Percentiles rank a stretch among this genome's conserved stretches.
Conservation (phyloP, 352 stramenopile genomes). For the Albugo laibachii region DNA sequence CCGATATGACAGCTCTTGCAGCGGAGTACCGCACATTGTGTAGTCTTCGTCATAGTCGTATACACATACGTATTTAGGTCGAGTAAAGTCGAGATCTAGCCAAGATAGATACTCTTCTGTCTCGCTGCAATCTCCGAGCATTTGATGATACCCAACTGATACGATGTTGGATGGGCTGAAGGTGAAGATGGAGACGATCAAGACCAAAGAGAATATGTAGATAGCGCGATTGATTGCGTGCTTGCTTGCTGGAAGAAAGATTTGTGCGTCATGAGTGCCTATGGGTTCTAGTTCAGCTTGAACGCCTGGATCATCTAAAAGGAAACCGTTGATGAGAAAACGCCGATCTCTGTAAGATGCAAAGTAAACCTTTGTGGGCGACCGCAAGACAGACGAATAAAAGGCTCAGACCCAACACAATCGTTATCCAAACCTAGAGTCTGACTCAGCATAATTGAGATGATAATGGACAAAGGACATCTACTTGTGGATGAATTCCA, state of each 20-base stretch:
- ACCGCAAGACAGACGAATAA: constrained; percentile 44
- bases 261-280: constrained; percentile 66
- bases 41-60: constrained; percentile 72
- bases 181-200: constrained; percentile 30
- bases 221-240: constrained; percentile 67
- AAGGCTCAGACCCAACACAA: constrained; percentile 26
- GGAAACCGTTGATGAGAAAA: neutral
- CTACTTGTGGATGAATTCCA: constrained; percentile 24
- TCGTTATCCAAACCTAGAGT: constrained; percentile 25
- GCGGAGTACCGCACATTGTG: constrained; percentile 58
- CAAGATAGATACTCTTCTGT: constrained; percentile 36
- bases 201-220: constrained; percentile 42
- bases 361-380: neutral
- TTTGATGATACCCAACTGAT: constrained; percentile 53
- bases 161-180: constrained; percentile 52
- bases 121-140: constrained; percentile 42
- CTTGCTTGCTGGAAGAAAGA: constrained; percentile 50
- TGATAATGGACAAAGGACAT: neutral
- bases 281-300: constrained; percentile 30
- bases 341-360: neutral
- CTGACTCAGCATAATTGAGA: neutral
- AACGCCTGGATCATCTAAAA: constrained; percentile 25
- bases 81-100: constrained; percentile 17
- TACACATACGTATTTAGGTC: constrained; percentile 49
- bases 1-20: constrained; percentile 16